Evolutionary conservation across 305 asterid genomes (phyloP).

Genomic region (Fraxinus latifolia): DNA sequence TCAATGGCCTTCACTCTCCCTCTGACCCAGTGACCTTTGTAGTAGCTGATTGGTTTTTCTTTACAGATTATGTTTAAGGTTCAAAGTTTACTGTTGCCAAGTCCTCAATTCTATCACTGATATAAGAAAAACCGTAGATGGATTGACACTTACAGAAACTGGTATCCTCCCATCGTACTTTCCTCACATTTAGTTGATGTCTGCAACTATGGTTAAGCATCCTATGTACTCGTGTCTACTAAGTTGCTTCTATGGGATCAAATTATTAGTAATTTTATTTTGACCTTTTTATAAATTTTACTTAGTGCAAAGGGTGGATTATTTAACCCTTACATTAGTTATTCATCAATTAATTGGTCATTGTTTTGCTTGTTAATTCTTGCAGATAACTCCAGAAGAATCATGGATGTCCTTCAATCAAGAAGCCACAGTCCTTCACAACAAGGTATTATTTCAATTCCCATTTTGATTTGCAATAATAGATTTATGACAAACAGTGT

Average conservation of each 20-base stretch:
- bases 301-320: not conserved
- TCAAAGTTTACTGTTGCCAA: not conserved
- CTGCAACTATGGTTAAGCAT: not conserved
- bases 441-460: slow-evolving; percentile 56
- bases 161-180: not conserved
- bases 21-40: not conserved
- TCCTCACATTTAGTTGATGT: not conserved
- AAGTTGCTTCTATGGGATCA: not conserved
- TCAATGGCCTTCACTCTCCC: not conserved
- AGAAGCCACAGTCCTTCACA: slow-evolving; percentile 72
- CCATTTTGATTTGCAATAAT: slow-evolving; percentile 19
- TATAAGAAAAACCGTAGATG: not conserved
- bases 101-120: not conserved
- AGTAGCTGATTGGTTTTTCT: not conserved
- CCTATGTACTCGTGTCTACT: not conserved
- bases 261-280: not conserved
- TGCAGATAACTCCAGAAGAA: slow-evolving; percentile 77
- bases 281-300: not conserved
- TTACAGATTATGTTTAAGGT: not conserved
- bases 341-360: not conserved
- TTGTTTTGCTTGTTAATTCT: slow-evolving; percentile 17
- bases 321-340: not conserved
- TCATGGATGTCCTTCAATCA: slow-evolving; percentile 74
- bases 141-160: not conserved
- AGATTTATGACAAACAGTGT: slow-evolving; percentile 40